Percentiles rank a stretch among this genome's conserved stretches.
Conservation (phyloP, 352 stramenopile species). For the Globisporangium alternatum region DNA sequence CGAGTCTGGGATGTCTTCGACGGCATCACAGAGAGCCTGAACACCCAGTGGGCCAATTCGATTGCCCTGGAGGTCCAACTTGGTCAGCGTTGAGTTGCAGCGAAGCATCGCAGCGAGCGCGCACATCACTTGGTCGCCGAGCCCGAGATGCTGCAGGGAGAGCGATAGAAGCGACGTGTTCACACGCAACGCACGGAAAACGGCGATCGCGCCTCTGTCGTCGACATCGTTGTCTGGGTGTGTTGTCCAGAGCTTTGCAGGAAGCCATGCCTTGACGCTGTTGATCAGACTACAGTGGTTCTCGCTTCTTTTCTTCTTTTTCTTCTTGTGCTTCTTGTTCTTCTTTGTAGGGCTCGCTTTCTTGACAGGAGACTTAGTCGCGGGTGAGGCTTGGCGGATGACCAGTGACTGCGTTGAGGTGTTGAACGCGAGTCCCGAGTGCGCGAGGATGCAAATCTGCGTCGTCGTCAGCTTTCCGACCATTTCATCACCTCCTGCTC, state of each 20-base stretch:
- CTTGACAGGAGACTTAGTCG: conserved; percentile 5
- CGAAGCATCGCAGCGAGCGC: conserved; percentile 59
- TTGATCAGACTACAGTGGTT: neutral
- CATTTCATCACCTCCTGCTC: conserved; percentile 9
- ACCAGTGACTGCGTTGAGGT: conserved; percentile 31
- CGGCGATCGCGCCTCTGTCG: conserved; percentile 28
- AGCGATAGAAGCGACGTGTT: conserved; percentile 52
- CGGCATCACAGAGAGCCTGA: conserved; percentile 44
- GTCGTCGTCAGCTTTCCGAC: conserved; percentile 21
- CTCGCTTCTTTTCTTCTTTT: neutral
- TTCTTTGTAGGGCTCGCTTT: conserved; percentile 9
- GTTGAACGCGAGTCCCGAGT: conserved; percentile 40
- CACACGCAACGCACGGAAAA: conserved; percentile 53
- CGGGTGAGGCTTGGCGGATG: conserved; percentile 24
- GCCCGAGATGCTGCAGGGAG: conserved; percentile 37
- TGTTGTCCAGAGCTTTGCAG: conserved; percentile 4
- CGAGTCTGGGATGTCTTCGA: conserved; percentile 62
- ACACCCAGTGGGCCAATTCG: conserved; percentile 46
- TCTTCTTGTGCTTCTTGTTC: conserved; percentile 11
- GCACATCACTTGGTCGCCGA: conserved; percentile 49
- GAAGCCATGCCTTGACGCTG: neutral
- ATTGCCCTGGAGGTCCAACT: conserved; percentile 52
- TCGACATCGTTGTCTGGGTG: conserved; percentile 14
- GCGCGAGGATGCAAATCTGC: conserved; percentile 31
- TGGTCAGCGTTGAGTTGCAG: conserved; percentile 55